Evolutionary conservation across 352 stramenopile genomes (phyloP), one percentile per base, ranked within the genome.

Genomic region (Phytopythium vexans): DNA sequence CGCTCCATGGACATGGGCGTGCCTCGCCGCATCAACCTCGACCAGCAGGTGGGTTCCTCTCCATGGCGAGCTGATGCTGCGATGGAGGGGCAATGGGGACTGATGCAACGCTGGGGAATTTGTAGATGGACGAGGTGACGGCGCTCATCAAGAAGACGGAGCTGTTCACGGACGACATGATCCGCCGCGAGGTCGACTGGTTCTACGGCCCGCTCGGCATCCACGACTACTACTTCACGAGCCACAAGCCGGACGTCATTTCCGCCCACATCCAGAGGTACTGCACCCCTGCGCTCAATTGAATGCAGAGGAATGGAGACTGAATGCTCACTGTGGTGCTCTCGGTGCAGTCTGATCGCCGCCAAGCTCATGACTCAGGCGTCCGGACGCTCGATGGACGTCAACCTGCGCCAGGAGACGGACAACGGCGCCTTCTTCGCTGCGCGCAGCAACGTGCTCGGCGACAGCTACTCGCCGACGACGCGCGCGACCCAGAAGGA

Each of bases 221-320:
- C 12, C 83, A 93, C 70, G 80, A 91, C 57, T 93, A 91, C 54
- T 93, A 93, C 69, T 93, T 93, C 56, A 62, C 74, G 4, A 79
- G 80, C 34, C 80, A 91, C 45, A 76, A 74, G 6, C 57, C 83
- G 6, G 50, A 44, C 8, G 68, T 81, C 12, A 93, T 93, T 56
- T 80, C 83, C 16, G 73, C 82, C 38, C 83, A 93, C 63, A 87
- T 93, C 49, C 71, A 91, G 69, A 88, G 21, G 21, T 27, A 27
- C 21, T 27, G 21, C 2, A 27, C 21, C 21, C 21, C 21, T 27
- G 21, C 21, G 2, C 21, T 27, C 2, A 2, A 27, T 27, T 2
- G 21, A 27, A 27, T 27, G 21, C 21, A 27, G 1, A 27, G 21
- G 21, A 27, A 27, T 27, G 21, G 21, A 27, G 21, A 2, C 21